Percentiles rank a stretch among this genome's conserved stretches.
Evolutionary conservation across 495 filamentous ascomycete genomes (phyloP).

Genomic region (Tuber brumale): DNA sequence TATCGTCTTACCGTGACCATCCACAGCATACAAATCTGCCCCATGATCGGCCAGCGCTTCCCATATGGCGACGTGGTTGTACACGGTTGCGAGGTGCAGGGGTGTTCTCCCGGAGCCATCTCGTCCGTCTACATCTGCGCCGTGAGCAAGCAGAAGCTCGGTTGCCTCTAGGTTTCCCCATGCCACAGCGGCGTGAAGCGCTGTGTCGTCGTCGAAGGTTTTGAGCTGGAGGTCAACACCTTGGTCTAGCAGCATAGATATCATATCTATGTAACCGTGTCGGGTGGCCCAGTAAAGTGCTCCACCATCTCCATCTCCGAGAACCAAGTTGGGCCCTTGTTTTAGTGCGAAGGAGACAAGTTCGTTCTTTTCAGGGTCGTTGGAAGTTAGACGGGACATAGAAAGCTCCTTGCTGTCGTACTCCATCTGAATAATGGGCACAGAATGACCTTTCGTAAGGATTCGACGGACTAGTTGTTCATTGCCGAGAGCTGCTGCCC

Average conservation of each 20-base stretch:
- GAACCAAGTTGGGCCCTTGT: not conserved
- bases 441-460: conserved; percentile 1
- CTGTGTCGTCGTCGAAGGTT: not conserved
- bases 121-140: not conserved
- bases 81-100: not conserved
- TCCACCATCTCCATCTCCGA: not conserved
- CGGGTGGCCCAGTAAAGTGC: conserved; percentile 9
- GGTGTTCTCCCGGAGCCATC: not conserved
- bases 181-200: not conserved
- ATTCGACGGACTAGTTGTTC: conserved; percentile 2
- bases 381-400: not conserved
- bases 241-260: conserved; percentile 1
- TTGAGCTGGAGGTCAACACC: not conserved
- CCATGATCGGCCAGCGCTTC: not conserved
- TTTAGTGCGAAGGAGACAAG: not conserved
- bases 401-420: not conserved
- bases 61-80: not conserved
- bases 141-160: not conserved
- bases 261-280: conserved; percentile 2
- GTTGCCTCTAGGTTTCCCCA: not conserved
- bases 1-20: not conserved
- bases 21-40: not conserved
- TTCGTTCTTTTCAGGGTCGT: not conserved
- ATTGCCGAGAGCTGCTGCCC: conserved; percentile 8
- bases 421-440: not conserved